Percentiles rank a stretch among this genome's conserved stretches.
Conservation (phyloP, 192 early-diverging fungal species). For the Gigaspora rosea region DNA sequence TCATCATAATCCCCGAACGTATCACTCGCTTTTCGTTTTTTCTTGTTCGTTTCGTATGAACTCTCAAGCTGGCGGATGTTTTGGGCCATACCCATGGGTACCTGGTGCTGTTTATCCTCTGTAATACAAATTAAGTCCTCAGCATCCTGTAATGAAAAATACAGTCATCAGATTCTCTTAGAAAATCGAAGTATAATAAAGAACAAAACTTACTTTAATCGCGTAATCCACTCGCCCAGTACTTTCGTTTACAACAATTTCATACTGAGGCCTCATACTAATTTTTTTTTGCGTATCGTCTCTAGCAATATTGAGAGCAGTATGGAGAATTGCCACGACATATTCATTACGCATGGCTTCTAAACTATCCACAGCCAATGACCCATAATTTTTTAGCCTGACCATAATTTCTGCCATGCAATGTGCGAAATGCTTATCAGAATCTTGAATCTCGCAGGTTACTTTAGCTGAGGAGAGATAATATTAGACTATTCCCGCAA, state of each 20-base stretch:
- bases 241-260: background rate
- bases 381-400: too few species aligned
- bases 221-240: constrained; percentile 4
- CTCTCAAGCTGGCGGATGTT: background rate
- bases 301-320: background rate
- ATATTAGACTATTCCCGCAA: too few species aligned
- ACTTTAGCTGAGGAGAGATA: too few species aligned
- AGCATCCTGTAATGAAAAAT: background rate
- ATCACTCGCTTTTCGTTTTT: background rate
- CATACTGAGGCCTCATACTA: background rate
- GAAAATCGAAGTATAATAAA: too few species aligned
- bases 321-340: background rate
- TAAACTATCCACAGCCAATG: too few species aligned
- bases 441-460: background rate
- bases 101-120: background rate
- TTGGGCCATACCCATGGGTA: background rate
- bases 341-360: background rate
- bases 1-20: background rate
- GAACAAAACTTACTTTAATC: background rate
- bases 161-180: too few species aligned
- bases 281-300: background rate
- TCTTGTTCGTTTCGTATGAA: constrained; percentile 1
- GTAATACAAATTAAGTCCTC: constrained; percentile 4
- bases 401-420: background rate
- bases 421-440: background rate